Base-by-base conservation (phyloP, 2,329 filamentous ascomycete genomes). In the Pseudocercospora macadamiae region DNA sequence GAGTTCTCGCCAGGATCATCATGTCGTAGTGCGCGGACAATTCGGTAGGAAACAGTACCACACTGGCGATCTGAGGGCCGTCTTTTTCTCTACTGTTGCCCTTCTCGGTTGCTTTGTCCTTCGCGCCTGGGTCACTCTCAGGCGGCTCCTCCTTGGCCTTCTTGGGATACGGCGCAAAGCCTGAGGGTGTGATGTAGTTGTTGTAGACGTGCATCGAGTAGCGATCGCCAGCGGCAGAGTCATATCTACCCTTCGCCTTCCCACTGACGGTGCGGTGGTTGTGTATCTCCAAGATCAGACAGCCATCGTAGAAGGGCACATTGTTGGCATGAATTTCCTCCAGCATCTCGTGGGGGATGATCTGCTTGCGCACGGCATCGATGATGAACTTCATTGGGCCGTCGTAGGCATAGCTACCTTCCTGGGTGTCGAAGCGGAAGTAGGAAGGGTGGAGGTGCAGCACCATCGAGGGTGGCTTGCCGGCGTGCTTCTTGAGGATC, bases 181-280 rank as follows among this genome's bases (percentile, higher is more conserved):
- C 86, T 0, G 95, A 97, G 0, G 93, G 95, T 0, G 93, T 97
- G 48, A 97, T 82, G 69, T 91, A 95, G 61, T 87, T 87, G 70
- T 92, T 96, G 73, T 93, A 90, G 73, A 96, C 96, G 74, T 99
- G 93, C 44, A 99, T 88, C 0, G 93, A 97, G 63, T 90, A 93
- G 9, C 88, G 86, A 3, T 82, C 70, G 28, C 67, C 86, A 1
- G 85, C 80, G 23, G 79, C 79, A 52, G 78, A 80, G 51, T 79
- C 63, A 51, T 82, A 57, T 78, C 77, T 66, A 8, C 48, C 63
- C 53, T 65, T 67, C 42, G 72, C 69, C 55, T 74, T 67, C 80
- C 80, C 65, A 84, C 86, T 70, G 8, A 79, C 73, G 64, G 91
- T 66, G 82, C 89, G 90, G 77, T 96, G 90, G 72, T 97, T 91